Evolutionary conservation across 495 filamentous ascomycete genomes (phyloP).

Genomic region (Annulohypoxylon maeteangense): DNA sequence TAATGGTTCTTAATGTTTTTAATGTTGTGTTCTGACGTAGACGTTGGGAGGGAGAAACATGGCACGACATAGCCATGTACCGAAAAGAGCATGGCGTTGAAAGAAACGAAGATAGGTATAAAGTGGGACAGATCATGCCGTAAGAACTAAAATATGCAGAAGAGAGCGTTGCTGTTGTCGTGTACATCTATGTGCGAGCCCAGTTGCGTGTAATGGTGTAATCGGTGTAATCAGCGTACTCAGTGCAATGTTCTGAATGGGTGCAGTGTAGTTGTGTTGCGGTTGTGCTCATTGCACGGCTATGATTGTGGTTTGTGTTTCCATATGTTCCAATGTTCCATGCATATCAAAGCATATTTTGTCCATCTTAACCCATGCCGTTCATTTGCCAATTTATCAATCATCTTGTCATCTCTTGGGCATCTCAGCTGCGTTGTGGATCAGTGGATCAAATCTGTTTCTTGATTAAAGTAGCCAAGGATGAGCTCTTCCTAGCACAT

Average conservation of each 20-base stretch:
- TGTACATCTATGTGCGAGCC: neutral
- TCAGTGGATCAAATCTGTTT: slow-evolving; percentile 42
- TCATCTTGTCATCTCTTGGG: slow-evolving; percentile 38
- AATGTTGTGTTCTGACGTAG: slow-evolving; percentile 43
- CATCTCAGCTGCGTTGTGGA: slow-evolving; percentile 42
- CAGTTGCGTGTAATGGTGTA: neutral
- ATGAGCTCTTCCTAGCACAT: slow-evolving; percentile 32
- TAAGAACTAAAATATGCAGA: slow-evolving; percentile 35
- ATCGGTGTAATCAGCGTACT: no score
- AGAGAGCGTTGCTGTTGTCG: neutral
- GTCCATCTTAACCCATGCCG: slow-evolving; percentile 11
- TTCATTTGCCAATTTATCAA: slow-evolving; percentile 38
- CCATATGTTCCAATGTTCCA: neutral
- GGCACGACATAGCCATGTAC: neutral
- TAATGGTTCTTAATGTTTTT: slow-evolving; percentile 19
- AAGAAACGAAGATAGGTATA: slow-evolving; percentile 17
- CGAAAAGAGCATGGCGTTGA: neutral
- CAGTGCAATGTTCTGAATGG: neutral
- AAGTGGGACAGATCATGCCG: slow-evolving; percentile 39
- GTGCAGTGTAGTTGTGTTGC: slow-evolving; percentile 5
- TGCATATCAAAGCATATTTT: slow-evolving; percentile 3
- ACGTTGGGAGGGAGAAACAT: slow-evolving; percentile 18
- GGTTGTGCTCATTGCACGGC: neutral
- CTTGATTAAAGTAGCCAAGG: slow-evolving; percentile 36
- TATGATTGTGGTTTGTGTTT: neutral